Percentiles rank a stretch among this genome's conserved stretches.
These are phyloP conservation scores for Dipteronia dyeriana DNA, from an alignment of 345 rosid genomes.

Conservation along the genomic window DNA sequence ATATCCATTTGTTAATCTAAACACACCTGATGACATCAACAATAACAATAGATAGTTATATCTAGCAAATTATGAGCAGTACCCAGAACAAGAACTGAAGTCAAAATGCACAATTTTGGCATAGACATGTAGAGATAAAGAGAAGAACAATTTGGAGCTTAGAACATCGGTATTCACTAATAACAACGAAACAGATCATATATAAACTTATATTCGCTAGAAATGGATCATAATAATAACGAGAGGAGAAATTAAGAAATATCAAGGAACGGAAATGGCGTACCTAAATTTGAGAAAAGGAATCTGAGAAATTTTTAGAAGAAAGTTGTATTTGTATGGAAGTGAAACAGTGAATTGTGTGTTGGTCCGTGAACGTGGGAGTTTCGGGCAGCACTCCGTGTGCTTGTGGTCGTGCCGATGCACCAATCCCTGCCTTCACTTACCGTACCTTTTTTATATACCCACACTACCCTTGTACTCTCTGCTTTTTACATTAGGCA, in stretches of 20 bases:
- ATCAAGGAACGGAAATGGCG: background rate
- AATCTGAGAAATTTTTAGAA: background rate
- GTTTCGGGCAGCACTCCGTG: background rate
- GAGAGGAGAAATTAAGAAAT: background rate
- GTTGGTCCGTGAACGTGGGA: conserved; percentile 17
- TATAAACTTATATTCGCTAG: no score
- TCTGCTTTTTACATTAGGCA: no score
- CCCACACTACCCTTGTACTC: background rate
- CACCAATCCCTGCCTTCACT: background rate
- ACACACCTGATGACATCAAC: conserved; percentile 12
- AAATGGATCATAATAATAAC: no score
- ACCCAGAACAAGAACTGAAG: background rate
- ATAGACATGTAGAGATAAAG: no score
- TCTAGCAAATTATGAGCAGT: background rate
- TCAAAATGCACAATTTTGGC: no score
- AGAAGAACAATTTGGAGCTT: no score
- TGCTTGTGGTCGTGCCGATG: background rate
- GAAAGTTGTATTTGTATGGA: no score
- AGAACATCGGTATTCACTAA: no score
- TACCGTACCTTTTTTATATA: background rate
- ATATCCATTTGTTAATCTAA: conserved; percentile 55
- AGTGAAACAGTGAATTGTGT: background rate
- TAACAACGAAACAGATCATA: no score
- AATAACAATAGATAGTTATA: background rate
- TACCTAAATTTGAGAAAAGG: background rate